Evolutionary conservation across 78 protist genomes (phyloP).

Genomic region (slime mould (Dictyostelium discoideum)): DNA sequence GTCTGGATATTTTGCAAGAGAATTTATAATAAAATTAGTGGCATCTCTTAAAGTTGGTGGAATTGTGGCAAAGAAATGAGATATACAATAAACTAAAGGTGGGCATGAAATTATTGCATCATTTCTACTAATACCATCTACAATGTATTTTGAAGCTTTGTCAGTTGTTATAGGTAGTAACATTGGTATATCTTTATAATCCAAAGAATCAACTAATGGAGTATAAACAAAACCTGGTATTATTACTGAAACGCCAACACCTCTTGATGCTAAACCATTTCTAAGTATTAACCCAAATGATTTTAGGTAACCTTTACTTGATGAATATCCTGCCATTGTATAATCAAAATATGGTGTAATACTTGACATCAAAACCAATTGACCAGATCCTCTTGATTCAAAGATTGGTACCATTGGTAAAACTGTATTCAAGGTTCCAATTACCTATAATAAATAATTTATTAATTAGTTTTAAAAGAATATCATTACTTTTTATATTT

Average conservation of each 20-base stretch:
- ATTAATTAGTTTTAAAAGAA: not conserved
- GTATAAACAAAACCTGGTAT: not conserved
- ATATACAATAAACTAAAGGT: not conserved
- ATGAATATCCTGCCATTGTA: not conserved
- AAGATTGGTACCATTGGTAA: conserved; percentile 1
- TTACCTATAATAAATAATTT: not conserved
- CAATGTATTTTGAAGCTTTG: not conserved
- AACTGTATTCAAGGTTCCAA: conserved; percentile 34
- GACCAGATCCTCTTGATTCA: not conserved
- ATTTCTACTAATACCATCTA: not conserved
- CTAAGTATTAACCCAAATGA: not conserved
- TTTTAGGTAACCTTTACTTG: not conserved
- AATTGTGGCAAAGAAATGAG: not conserved
- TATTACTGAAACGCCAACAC: conserved; percentile 19
- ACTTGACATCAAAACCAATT: not conserved
- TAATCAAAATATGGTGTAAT: not conserved
- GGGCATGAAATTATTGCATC: not conserved
- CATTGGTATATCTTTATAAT: not conserved
- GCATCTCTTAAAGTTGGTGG: conserved; percentile 23
- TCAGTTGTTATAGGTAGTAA: not conserved
- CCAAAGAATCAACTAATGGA: not conserved
- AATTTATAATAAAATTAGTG: not conserved
- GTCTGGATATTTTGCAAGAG: not conserved
- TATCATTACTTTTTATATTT: too few species aligned
- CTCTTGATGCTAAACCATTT: not conserved